Evolutionary conservation across 306 rosid genomes (phyloP), one percentile per base, ranked within the genome.

Genomic region (Potentilla sterilis): DNA sequence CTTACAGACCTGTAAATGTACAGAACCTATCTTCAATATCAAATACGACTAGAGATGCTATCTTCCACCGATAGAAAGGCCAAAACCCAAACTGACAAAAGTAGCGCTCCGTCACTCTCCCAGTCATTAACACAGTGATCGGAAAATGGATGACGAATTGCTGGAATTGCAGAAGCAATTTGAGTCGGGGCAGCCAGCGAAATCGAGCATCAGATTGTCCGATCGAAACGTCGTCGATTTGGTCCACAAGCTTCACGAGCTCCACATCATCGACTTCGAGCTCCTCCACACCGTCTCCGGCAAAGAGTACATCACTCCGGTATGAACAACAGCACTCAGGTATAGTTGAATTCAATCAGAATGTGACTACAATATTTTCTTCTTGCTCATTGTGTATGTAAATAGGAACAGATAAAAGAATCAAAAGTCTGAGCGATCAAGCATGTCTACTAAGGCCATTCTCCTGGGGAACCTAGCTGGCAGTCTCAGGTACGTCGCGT

Each of bases 191-290:
- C 99, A 96, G 87, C 90, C 92, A 75, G 99, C 90, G 12, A 92
- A 96, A 77, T 96, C 99, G 6, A 96, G 90, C 87, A 82, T 92
- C 70, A 90, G 97, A 49, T 86, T 96, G 76, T 96, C 99, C 76
- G 97, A 92, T 51, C 88, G 99, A 81, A 96, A 96, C 84, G 96
- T 96, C 76, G 98, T 96, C 79, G 99, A 96, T 83, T 89, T 96
- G 79, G 87, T 96, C 77, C 97, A 92, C 38, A 96, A 90, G 81
- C 91, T 96, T 68, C 99, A 90, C 65, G 91, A 96, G 81, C 99
- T 96, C 69, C 89, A 81, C 61, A 90, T 95, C 82, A 89, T 95
- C 81, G 97, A 95, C 87, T 95, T 92, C 87, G 93, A 95, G 38
- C 98, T 95, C 48, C 97, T 92, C 59, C 93, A 92, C 87, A 92